These are phyloP conservation scores for Alternaria viburni DNA, from an alignment of 2,329 filamentous ascomycete genomes.

Conservation along the genomic window DNA sequence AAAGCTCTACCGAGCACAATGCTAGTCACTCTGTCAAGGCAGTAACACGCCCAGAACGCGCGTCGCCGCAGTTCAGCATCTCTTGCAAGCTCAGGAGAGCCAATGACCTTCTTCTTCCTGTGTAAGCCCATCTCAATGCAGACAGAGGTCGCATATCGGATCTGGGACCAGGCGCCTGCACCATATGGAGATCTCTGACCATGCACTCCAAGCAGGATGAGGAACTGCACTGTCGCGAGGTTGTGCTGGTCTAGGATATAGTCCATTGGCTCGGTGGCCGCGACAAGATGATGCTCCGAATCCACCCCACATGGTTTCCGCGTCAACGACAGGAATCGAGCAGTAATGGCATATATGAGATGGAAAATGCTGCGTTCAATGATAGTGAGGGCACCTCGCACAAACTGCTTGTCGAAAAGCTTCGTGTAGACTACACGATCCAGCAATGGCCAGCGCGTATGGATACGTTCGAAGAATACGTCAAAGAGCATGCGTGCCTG, in stretches of 20 bases:
- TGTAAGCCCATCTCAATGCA: conserved; percentile 37
- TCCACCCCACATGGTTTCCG: conserved; percentile 33
- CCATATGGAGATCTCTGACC: conserved; percentile 37
- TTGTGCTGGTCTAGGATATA: conserved; percentile 33
- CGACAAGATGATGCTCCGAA: conserved; percentile 29
- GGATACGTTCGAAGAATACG: conserved; percentile 34
- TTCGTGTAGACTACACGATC: conserved; percentile 31
- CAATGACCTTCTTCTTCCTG: conserved; percentile 29
- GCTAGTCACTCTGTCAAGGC: conserved; percentile 33
- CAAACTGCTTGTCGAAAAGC: conserved; percentile 28
- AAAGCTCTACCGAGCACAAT: conserved; percentile 34
- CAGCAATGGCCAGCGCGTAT: conserved; percentile 35
- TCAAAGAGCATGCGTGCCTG: conserved; percentile 30
- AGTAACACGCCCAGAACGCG: conserved; percentile 37
- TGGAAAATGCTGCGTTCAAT: conserved; percentile 31
- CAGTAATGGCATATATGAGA: conserved; percentile 36
- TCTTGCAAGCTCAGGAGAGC: conserved; percentile 14
- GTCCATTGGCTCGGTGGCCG: conserved; percentile 34
- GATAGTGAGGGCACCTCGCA: conserved; percentile 24
- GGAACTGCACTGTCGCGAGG: conserved; percentile 32
- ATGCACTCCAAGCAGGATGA: conserved; percentile 32
- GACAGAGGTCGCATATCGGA: conserved; percentile 34
- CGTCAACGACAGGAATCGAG: conserved; percentile 33
- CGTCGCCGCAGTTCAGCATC: conserved; percentile 34
- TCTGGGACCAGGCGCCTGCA: conserved; percentile 36